Evolutionary conservation across 352 stramenopile species (phyloP).

Genomic region (Halophytophthora polymorphica): DNA sequence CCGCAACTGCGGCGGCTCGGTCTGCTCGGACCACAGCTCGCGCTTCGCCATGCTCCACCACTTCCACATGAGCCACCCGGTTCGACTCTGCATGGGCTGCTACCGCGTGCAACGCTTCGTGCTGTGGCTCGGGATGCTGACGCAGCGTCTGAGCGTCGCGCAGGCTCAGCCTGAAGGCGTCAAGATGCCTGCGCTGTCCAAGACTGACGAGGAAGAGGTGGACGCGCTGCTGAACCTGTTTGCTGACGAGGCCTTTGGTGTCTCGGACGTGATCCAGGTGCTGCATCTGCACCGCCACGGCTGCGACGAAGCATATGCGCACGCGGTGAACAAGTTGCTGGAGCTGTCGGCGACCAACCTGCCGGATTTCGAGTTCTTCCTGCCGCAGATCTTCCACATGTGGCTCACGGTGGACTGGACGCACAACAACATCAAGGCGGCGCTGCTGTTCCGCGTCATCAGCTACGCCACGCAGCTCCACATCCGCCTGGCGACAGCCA

Average conservation of each 20-base stretch:
- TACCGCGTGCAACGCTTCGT: slow-evolving; percentile 75
- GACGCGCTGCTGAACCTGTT: slow-evolving; percentile 48
- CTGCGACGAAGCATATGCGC: slow-evolving; percentile 68
- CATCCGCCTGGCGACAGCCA: slow-evolving; percentile 69
- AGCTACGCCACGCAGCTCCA: slow-evolving; percentile 70
- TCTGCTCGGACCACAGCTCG: slow-evolving; percentile 81
- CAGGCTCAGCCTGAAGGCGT: slow-evolving; percentile 34
- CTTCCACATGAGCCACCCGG: slow-evolving; percentile 56
- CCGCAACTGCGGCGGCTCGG: slow-evolving; percentile 72
- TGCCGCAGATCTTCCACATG: slow-evolving; percentile 82
- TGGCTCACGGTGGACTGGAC: slow-evolving; percentile 80
- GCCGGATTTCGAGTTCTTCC: slow-evolving; percentile 82
- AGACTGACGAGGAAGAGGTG: slow-evolving; percentile 63
- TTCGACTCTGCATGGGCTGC: slow-evolving; percentile 67
- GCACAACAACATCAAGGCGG: slow-evolving; percentile 71
- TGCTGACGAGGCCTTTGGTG: slow-evolving; percentile 51
- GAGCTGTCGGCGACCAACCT: slow-evolving; percentile 58
- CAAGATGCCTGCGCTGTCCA: slow-evolving; percentile 30
- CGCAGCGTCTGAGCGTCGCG: slow-evolving; percentile 55
- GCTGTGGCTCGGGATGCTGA: slow-evolving; percentile 60
- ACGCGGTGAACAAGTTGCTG: slow-evolving; percentile 70
- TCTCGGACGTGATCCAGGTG: slow-evolving; percentile 80
- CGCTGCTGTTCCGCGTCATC: slow-evolving; percentile 70
- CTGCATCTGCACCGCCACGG: slow-evolving; percentile 78
- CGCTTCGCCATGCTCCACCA: slow-evolving; percentile 65